Evolutionary conservation across 495 filamentous ascomycete species (phyloP).

Genomic region (Talaromyces nanjingensis): DNA sequence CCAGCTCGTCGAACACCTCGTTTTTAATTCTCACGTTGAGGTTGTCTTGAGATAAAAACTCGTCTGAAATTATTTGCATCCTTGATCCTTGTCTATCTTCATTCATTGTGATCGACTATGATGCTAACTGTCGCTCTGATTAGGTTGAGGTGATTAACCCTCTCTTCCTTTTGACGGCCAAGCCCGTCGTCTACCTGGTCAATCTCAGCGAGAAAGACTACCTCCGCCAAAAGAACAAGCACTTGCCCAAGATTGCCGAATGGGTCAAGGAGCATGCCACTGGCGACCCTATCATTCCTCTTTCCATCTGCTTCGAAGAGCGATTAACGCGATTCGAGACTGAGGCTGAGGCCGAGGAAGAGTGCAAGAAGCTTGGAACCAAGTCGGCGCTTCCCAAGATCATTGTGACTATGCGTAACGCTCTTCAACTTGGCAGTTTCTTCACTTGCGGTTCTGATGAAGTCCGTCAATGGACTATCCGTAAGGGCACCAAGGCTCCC

Average conservation of each 20-base stretch:
- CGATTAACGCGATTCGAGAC: slow-evolving; percentile 71
- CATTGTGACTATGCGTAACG: slow-evolving; percentile 87
- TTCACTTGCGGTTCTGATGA: slow-evolving; percentile 97
- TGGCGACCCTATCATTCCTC: slow-evolving; percentile 84
- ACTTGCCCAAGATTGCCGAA: slow-evolving; percentile 82
- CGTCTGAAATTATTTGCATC: slow-evolving; percentile 37
- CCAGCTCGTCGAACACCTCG: slow-evolving; percentile 96
- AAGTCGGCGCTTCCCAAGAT: slow-evolving; percentile 90
- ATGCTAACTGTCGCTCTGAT: slow-evolving; percentile 4
- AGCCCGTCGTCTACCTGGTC: slow-evolving; percentile 95
- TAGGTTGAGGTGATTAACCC: slow-evolving; percentile 98
- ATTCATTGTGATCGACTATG: neutral
- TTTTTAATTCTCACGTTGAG: slow-evolving; percentile 62
- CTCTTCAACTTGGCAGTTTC: slow-evolving; percentile 85
- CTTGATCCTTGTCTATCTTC: neutral
- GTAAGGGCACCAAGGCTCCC: slow-evolving; percentile 93
- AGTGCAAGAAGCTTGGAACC: slow-evolving; percentile 82
- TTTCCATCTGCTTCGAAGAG: slow-evolving; percentile 90
- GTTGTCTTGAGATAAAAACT: slow-evolving; percentile 74
- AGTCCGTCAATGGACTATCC: slow-evolving; percentile 97
- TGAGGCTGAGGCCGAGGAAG: slow-evolving; percentile 72
- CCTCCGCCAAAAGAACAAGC: slow-evolving; percentile 99
- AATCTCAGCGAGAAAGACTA: slow-evolving; percentile 97
- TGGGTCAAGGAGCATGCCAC: slow-evolving; percentile 88
- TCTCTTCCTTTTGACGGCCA: slow-evolving; percentile 88